Evolutionary conservation across 1,139 yeast genomes (phyloP).

Genomic region (Kodamaea suecica): DNA sequence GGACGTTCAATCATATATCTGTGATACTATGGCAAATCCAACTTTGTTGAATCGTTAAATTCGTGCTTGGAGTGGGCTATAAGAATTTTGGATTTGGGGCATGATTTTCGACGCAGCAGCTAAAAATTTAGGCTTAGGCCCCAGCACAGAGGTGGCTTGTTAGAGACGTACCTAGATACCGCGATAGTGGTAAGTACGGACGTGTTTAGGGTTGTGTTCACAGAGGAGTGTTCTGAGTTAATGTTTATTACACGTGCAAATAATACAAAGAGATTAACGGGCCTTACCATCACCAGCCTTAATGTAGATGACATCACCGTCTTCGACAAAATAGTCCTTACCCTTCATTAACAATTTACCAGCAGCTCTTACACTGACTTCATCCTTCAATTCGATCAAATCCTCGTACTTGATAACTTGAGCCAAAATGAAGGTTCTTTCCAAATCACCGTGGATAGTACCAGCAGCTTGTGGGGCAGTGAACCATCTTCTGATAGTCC

Average conservation of each 20-base stretch:
- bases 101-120: too few species aligned
- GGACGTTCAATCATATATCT: background rate
- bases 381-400: conserved; percentile 79
- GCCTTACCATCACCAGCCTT: conserved; percentile 96
- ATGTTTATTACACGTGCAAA: too few species aligned
- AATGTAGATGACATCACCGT: conserved; percentile 85
- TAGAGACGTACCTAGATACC: background rate
- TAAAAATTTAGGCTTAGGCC: background rate
- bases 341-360: conserved; percentile 95
- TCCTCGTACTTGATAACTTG: conserved; percentile 48
- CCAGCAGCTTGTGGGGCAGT: conserved; percentile 91
- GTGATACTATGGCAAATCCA: background rate
- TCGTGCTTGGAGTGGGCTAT: too few species aligned
- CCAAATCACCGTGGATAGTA: conserved; percentile 68
- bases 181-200: too few species aligned
- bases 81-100: too few species aligned
- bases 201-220: too few species aligned
- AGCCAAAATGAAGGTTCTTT: conserved; percentile 49
- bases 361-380: conserved; percentile 80
- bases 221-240: too few species aligned
- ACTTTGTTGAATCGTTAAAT: too few species aligned
- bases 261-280: conserved; percentile 36
- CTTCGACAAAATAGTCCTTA: conserved; percentile 90
- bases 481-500: conserved; percentile 83
- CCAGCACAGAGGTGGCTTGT: background rate